These are phyloP conservation scores for Malassezia yamatoensis DNA, from an alignment of 1,284 basidiomycete genomes.

Conservation along the genomic window DNA sequence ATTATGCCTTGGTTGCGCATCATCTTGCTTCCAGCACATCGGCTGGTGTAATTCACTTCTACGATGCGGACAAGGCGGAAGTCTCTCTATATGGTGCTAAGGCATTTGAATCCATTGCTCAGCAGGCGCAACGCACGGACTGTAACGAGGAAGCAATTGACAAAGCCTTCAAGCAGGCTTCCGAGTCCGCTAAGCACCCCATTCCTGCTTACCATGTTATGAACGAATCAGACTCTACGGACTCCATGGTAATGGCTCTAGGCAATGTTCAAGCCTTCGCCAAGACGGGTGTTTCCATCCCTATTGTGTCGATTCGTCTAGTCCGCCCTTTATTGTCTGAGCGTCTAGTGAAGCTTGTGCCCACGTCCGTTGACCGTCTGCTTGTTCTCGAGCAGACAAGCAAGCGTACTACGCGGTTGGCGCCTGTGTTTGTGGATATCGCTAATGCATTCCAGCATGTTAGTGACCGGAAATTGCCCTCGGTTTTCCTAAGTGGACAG, in stretches of 20 bases:
- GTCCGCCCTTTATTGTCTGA: constrained; percentile 64
- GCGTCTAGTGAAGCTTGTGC: constrained; percentile 59
- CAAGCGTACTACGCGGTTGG: constrained; percentile 72
- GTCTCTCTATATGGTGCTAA: constrained; percentile 4
- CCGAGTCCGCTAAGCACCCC: constrained; percentile 26
- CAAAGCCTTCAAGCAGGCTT: constrained; percentile 33
- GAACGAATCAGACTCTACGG: constrained; percentile 22
- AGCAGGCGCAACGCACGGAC: background rate
- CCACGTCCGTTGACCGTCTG: constrained; percentile 60
- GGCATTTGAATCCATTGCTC: constrained; percentile 4
- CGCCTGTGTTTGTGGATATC: constrained; percentile 74
- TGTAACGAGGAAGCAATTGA: constrained; percentile 24
- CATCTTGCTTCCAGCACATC: constrained; percentile 57
- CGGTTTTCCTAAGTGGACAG: constrained; percentile 24
- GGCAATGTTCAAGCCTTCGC: constrained; percentile 34
- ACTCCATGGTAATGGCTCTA: constrained; percentile 33
- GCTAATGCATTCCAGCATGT: constrained; percentile 63
- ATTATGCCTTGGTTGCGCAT: constrained; percentile 63
- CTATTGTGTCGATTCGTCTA: constrained; percentile 62
- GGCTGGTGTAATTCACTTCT: constrained; percentile 68
- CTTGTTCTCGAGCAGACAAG: constrained; percentile 74
- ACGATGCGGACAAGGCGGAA: constrained; percentile 50
- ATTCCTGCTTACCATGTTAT: constrained; percentile 35
- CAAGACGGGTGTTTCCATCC: constrained; percentile 51
- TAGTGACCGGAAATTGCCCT: constrained; percentile 45